Evolutionary conservation across 1,284 basidiomycete species (phyloP).

Genomic region (Caloboletus inedulis): DNA sequence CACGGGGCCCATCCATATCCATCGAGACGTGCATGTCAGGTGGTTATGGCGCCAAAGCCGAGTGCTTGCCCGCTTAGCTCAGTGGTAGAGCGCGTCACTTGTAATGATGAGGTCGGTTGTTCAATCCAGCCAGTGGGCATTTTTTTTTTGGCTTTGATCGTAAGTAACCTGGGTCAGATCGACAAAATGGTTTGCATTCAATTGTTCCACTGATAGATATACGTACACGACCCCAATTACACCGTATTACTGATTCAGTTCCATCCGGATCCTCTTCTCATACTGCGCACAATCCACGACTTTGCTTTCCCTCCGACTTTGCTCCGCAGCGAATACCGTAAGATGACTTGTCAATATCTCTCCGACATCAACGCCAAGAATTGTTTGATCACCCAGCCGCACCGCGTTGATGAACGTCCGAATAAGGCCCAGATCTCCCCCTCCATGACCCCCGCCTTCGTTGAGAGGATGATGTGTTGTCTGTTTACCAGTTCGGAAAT

Average conservation of each 20-base stretch:
- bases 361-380: conserved; percentile 62
- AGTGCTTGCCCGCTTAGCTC: conserved; percentile 48
- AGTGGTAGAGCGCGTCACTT: conserved; percentile 59
- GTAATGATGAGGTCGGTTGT: conserved; percentile 59
- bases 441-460: conserved; percentile 74
- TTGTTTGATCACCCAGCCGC: conserved; percentile 52
- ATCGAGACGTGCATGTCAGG: no score
- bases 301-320: conserved; percentile 60
- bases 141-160: not conserved
- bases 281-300: conserved; percentile 67
- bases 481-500: conserved; percentile 61
- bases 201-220: not conserved
- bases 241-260: conserved; percentile 15
- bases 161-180: no score
- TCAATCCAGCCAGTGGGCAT: conserved; percentile 53
- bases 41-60: rapidly evolving
- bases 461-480: conserved; percentile 49
- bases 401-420: conserved; percentile 73
- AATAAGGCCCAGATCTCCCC: conserved; percentile 75
- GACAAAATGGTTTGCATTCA: not conserved
- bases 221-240: not conserved
- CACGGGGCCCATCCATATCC: no score
- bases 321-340: conserved; percentile 82
- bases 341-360: conserved; percentile 77
- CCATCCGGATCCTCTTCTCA: conserved; percentile 46